Evolutionary conservation across 1,284 basidiomycete genomes (phyloP), one percentile per base, ranked within the genome.

Genomic region (Pyrrhoderma lamaoense): DNA sequence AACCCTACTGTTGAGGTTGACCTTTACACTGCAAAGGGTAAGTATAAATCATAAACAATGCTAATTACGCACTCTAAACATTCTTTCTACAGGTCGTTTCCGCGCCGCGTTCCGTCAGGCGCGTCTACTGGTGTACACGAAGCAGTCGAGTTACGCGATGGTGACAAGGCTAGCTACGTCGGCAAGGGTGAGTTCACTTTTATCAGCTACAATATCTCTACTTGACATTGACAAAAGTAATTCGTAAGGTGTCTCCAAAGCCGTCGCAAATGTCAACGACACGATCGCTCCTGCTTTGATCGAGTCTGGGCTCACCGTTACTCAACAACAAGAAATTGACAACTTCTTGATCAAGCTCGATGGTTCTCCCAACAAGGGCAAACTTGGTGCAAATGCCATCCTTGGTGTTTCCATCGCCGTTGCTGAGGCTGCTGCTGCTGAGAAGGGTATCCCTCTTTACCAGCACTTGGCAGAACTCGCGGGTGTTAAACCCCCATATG

Each of bases 311-410:
- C 75, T 99, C 69, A 76, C 80, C 54, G 93, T 96, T 67, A 93
- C 90, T 60, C 72, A 87, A 59, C 96, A 99, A 72, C 94, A 93
- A 75, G 92, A 95, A 63, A 83, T 99, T 63, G 96, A 99, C 67
- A 90, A 97, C 72, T 89, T 99, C 76, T 80, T 99, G 67, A 95
- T 98, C 83, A 95, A 98, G 77, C 83, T 93, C 64, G 95, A 99
- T 67, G 93, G 93, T 55, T 93, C 93, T 54, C 75, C 90, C 60
- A 99, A 99, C 88, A 99, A 99, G 83, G 93, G 93, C 71, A 97
- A 96, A 73, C 87, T 98, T 65, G 96, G 96, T 64, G 96, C 96
- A 57, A 99, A 99, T 73, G 96, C 96, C 66, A 97, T 99, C 70
- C 90, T 99, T 56, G 96, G 93, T 73, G 92, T 99, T 63, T 96